phyloP scores from a whole-genome alignment of 2,329 filamentous ascomycete species.

The Cytospora leucostoma region DNA sequence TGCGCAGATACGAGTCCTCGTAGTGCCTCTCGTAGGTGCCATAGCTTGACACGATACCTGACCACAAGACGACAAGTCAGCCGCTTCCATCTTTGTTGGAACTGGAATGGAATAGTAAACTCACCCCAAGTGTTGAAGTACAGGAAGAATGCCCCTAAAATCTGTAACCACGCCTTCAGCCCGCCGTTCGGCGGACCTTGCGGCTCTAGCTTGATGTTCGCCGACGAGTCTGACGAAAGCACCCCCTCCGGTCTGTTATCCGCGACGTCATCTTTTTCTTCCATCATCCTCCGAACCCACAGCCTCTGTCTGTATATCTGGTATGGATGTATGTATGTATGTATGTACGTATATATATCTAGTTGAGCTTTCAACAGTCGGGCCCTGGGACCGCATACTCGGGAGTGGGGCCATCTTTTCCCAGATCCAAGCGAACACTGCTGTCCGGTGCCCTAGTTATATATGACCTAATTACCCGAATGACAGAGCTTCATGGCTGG shows the following conservation, averaged over 20 bases:
- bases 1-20: constrained; percentile 37
- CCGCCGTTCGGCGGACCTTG: constrained; percentile 20
- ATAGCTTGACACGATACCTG: constrained; percentile 36
- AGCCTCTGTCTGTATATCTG: neutral
- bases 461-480: neutral
- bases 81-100: neutral
- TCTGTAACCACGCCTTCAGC: constrained; percentile 53
- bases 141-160: constrained; percentile 52
- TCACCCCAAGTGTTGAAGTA: constrained; percentile 56
- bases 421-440: neutral
- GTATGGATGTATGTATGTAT: no score
- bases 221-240: constrained; percentile 25
- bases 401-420: neutral
- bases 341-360: no score
- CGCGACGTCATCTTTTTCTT: neutral
- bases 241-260: constrained; percentile 13
- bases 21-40: constrained; percentile 50
- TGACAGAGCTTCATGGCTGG: constrained; percentile 9
- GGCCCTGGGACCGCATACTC: neutral
- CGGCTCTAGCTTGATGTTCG: constrained; percentile 13
- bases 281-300: neutral
- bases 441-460: neutral
- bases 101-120: neutral
- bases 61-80: neutral
- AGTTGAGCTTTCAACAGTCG: neutral